Percentiles rank a stretch among this genome's conserved stretches.
phyloP scores from a whole-genome alignment of 306 rosid genomes.

The Cicer bijugum region DNA sequence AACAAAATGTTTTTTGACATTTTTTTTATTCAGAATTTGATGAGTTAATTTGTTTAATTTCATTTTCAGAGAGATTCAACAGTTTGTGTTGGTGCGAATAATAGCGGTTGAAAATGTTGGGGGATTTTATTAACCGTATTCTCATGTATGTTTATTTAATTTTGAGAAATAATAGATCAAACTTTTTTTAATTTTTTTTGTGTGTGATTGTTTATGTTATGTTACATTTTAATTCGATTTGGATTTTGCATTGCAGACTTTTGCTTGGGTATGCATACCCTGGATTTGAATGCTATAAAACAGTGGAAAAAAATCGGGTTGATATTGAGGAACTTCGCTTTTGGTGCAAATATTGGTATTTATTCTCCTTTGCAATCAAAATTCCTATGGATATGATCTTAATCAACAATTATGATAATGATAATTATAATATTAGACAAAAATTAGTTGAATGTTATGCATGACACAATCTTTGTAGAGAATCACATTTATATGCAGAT shows the following conservation, averaged over 20 bases:
- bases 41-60: constrained; percentile 22
- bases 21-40: constrained; percentile 2
- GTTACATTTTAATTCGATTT: neutral
- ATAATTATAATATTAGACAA: no score
- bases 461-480: no score
- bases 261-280: constrained; percentile 90
- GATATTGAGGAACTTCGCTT: constrained; percentile 79
- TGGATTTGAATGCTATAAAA: constrained; percentile 81
- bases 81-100: constrained; percentile 27
- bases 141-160: constrained; percentile 67
- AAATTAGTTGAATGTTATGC: neutral
- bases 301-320: constrained; percentile 70
- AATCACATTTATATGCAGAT: no score
- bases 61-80: constrained; percentile 49
- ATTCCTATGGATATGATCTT: neutral
- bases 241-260: constrained; percentile 61
- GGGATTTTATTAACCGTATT: constrained; percentile 70
- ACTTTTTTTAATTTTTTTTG: neutral
- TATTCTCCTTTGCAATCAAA: neutral
- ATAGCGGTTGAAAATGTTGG: constrained; percentile 65
- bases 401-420: neutral
- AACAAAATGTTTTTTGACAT: neutral
- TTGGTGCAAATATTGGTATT: constrained; percentile 96
- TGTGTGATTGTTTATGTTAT: neutral
- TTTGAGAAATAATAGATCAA: neutral